Evolutionary conservation across 495 filamentous ascomycete species (phyloP), one percentile per base, ranked within the genome.

Genomic region (Penicillium manginii): DNA sequence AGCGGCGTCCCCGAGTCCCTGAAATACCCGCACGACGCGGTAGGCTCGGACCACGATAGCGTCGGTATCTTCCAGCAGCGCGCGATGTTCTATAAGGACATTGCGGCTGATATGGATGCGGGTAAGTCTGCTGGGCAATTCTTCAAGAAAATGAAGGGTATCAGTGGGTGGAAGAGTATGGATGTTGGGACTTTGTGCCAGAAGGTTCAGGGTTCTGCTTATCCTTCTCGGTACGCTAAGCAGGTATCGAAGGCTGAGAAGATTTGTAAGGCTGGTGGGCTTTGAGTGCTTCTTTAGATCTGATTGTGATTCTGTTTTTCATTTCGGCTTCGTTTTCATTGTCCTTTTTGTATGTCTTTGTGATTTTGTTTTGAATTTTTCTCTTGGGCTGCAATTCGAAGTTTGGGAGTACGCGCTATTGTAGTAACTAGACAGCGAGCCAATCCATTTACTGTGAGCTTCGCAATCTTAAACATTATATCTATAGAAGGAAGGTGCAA

Each of bases 31-130:
- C 54, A 64, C n/a, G 61, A 64, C 23, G 35, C 23, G 10, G 58
- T 64, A 1, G 58, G 58, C 21, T 57, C 57, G 14, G 61, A 64
- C 19, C 47, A 61, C 32, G 61, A 64, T 35, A 64, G 61, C 22
- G 61, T 64, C 0, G 61, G 61, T 15, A 64, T 64, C 54, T 64
- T 64, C 61, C 61, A 64, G 54, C 61, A 64, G 31, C 61, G 61
- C 21, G 61, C 58, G 14, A 50, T 43, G 11, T 60, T 45, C 61
- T 64, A 64, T 32, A 53, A 53, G 11, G 15, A 61, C 9, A 60
- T 64, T 10, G 61, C 61, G 15, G 61, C 61, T n/a, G 53, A 64
- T 42, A 64, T 64, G 61, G 54, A 64, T 29, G 53, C 61, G 10
- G 61, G 40, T 0, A 53, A 54, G 42, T 64, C 61, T 31, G 61